These are phyloP conservation scores for Lentinula detonsa DNA, from an alignment of 768 basidiomycete species.

Conservation along the genomic window DNA sequence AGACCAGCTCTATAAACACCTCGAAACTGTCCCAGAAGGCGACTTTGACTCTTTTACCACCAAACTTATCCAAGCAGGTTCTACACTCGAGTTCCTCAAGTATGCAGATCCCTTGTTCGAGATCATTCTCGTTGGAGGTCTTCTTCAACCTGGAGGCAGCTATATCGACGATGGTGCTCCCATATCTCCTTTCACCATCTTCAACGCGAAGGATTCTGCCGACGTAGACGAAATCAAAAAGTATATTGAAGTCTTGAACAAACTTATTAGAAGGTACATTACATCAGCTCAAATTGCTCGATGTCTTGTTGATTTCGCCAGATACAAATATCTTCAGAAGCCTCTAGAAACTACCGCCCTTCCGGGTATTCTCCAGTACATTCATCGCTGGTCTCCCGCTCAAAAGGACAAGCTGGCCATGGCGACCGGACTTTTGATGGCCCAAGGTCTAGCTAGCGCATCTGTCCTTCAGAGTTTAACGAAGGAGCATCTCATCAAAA, in stretches of 20 bases:
- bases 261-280: slow-evolving; percentile 85
- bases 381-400: slow-evolving; percentile 72
- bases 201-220: slow-evolving; percentile 73
- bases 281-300: neutral
- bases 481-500: slow-evolving; percentile 95
- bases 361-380: slow-evolving; percentile 82
- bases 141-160: slow-evolving; percentile 92
- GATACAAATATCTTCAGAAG: slow-evolving; percentile 99
- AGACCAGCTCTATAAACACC: slow-evolving; percentile 88
- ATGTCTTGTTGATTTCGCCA: slow-evolving; percentile 20
- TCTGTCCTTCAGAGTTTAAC: slow-evolving; percentile 75
- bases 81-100: slow-evolving; percentile 91
- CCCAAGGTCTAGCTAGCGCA: slow-evolving; percentile 77
- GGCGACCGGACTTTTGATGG: slow-evolving; percentile 75
- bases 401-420: slow-evolving; percentile 82
- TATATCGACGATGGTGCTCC: slow-evolving; percentile 87
- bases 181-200: slow-evolving; percentile 82
- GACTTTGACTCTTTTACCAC: slow-evolving; percentile 80
- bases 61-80: slow-evolving; percentile 88
- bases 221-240: slow-evolving; percentile 86
- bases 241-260: slow-evolving; percentile 91
- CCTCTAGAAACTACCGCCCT: slow-evolving; percentile 86
- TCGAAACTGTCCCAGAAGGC: slow-evolving; percentile 72
- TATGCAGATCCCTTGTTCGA: slow-evolving; percentile 98
- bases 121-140: slow-evolving; percentile 90